phyloP scores from a whole-genome alignment of 352 stramenopile species.

The Aphanomyces stellatus region DNA sequence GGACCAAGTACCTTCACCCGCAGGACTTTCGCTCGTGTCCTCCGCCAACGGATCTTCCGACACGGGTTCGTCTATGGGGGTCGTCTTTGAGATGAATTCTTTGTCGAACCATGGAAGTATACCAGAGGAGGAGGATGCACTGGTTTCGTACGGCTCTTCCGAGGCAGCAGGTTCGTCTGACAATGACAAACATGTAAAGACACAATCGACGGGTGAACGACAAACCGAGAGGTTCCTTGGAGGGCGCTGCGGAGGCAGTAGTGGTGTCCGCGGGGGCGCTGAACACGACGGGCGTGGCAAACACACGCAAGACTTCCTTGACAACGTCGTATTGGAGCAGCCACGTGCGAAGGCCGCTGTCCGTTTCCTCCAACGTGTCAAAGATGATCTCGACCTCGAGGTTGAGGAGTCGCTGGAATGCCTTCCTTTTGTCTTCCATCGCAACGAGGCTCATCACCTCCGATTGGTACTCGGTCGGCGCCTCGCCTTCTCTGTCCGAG shows the following conservation, averaged over 20 bases:
- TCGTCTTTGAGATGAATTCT: too few species aligned
- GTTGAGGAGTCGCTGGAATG: constrained; percentile 50
- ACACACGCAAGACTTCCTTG: constrained; percentile 65
- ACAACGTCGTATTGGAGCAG: constrained; percentile 72
- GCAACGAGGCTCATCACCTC: constrained; percentile 15
- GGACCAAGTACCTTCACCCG: neutral
- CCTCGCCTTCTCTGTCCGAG: constrained; percentile 12
- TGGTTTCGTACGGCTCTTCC: constrained; percentile 5
- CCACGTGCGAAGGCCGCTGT: constrained; percentile 79
- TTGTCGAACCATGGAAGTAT: neutral
- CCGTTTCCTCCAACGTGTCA: constrained; percentile 75
- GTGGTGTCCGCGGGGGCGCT: neutral
- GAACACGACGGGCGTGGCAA: constrained; percentile 70
- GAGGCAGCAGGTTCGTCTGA: constrained; percentile 3
- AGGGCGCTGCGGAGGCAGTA: too few species aligned
- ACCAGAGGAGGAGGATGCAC: neutral
- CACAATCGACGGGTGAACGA: neutral
- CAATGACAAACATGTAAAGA: neutral
- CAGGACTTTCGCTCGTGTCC: neutral
- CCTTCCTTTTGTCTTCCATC: constrained; percentile 52
- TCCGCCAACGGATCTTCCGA: neutral
- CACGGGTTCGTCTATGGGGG: neutral
- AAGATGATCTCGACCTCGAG: constrained; percentile 82
- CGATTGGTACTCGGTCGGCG: constrained; percentile 11
- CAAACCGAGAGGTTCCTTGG: constrained; percentile 5